Conservation (phyloP, 768 basidiomycete species). For the Russula sp. region DNA sequence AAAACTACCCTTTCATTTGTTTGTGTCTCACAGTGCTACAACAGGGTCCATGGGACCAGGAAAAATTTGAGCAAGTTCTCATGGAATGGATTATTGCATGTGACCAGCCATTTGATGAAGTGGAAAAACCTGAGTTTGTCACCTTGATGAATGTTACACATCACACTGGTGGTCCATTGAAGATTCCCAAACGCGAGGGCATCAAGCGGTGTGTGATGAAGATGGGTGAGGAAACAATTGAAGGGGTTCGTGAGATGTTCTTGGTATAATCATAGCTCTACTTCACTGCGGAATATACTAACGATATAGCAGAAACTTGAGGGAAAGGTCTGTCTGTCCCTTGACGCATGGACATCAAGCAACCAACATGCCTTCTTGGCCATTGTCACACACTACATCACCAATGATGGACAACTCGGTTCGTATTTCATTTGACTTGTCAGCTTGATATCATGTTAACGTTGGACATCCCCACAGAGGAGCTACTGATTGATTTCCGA, state of each 20-base stretch:
- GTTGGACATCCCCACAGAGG: neutral
- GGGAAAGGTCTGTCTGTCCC: neutral
- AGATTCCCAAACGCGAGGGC: neutral
- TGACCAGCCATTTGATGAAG: too few relatives aligned
- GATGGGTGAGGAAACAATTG: neutral
- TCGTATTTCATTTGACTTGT: neutral
- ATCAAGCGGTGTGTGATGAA: too few relatives aligned
- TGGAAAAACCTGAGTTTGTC: too few relatives aligned
- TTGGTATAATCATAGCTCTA: neutral
- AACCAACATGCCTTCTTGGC: neutral
- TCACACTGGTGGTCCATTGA: neutral
- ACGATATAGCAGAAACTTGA: neutral
- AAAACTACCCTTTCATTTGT: too few relatives aligned
- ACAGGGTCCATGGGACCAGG: too few relatives aligned
- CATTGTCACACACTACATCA: neutral
- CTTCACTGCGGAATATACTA: neutral
- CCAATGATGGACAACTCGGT: neutral
- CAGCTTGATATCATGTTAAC: neutral
- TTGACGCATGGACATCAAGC: slow-evolving; percentile 2
- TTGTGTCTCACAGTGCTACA: too few relatives aligned
- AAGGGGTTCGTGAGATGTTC: neutral
- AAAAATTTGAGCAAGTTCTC: too few relatives aligned
- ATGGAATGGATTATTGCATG: too few relatives aligned
- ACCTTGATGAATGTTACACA: too few relatives aligned
- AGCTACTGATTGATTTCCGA: neutral